Evolutionary conservation across 305 asterid genomes (phyloP).

Genomic region (Caryopteris hybrid): DNA sequence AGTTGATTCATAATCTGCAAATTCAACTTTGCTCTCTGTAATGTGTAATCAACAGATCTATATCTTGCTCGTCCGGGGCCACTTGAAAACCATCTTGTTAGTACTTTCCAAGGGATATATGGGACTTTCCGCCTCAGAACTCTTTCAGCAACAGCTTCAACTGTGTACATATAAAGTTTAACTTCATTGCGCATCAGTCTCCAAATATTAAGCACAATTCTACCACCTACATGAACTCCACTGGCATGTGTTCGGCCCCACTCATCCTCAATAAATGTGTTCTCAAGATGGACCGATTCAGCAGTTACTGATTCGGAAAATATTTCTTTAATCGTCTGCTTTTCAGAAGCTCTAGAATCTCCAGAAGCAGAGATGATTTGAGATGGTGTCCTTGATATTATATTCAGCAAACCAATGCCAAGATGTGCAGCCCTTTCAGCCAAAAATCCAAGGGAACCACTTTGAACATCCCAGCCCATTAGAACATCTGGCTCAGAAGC

Average conservation of each 20-base stretch:
- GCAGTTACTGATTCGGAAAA: conserved; percentile 36
- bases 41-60: conserved; percentile 64
- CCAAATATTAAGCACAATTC: conserved; percentile 96
- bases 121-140: conserved; percentile 90
- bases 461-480: conserved; percentile 99
- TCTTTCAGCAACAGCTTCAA: conserved; percentile 87
- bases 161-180: conserved; percentile 78
- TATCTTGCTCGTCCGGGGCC: conserved; percentile 83
- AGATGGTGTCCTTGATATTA: conserved; percentile 76
- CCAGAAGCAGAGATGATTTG: conserved; percentile 34
- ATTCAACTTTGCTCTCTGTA: conserved; percentile 77
- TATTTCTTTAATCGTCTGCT: conserved; percentile 35
- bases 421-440: conserved; percentile 96
- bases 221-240: conserved; percentile 94
- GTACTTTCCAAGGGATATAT: conserved; percentile 61
- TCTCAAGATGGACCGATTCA: conserved; percentile 45
- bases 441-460: conserved; percentile 93
- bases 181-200: conserved; percentile 93
- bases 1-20: conserved; percentile 84
- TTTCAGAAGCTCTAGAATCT: conserved; percentile 33
- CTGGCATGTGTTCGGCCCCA: conserved; percentile 99
- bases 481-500: conserved; percentile 76
- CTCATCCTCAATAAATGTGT: conserved; percentile 82
- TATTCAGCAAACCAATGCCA: conserved; percentile 74
- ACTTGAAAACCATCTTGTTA: conserved; percentile 84